These are phyloP conservation scores for Neofusicoccum ribis DNA, from an alignment of 2,329 filamentous ascomycete species.

Conservation along the genomic window DNA sequence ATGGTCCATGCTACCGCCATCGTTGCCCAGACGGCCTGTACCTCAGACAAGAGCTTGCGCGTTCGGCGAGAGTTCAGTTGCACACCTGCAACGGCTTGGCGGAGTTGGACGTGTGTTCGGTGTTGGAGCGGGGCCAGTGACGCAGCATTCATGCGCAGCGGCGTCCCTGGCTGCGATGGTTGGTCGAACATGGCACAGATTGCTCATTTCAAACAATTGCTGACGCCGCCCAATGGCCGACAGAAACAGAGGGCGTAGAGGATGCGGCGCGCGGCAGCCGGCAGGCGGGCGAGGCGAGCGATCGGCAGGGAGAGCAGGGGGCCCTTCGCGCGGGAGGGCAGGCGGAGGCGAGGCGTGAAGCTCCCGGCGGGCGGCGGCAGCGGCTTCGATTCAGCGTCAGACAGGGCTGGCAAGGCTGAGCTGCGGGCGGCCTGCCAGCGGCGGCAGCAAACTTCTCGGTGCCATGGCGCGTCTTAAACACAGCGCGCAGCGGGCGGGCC, in stretches of 20 bases:
- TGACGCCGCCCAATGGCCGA: not conserved
- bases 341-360: not conserved
- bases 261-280: not conserved
- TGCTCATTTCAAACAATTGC: not conserved
- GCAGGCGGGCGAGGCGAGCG: not conserved
- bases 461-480: not conserved
- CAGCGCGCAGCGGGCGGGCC: not conserved
- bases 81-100: not conserved
- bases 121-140: not conserved
- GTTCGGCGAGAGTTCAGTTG: no score
- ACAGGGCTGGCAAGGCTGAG: not conserved
- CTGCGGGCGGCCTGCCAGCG: not conserved
- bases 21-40: no score
- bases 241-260: not conserved
- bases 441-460: not conserved
- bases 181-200: not conserved
- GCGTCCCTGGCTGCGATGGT: not conserved
- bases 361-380: not conserved
- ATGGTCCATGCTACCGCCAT: no score
- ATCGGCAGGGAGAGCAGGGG: conserved; percentile 17
- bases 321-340: not conserved
- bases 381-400: conserved; percentile 1
- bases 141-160: not conserved
- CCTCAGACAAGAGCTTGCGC: not conserved
- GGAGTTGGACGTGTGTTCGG: not conserved